Percentiles rank a stretch among this genome's conserved stretches.
phyloP scores from a whole-genome alignment of 768 basidiomycete genomes.

The Harrya chromipes region DNA sequence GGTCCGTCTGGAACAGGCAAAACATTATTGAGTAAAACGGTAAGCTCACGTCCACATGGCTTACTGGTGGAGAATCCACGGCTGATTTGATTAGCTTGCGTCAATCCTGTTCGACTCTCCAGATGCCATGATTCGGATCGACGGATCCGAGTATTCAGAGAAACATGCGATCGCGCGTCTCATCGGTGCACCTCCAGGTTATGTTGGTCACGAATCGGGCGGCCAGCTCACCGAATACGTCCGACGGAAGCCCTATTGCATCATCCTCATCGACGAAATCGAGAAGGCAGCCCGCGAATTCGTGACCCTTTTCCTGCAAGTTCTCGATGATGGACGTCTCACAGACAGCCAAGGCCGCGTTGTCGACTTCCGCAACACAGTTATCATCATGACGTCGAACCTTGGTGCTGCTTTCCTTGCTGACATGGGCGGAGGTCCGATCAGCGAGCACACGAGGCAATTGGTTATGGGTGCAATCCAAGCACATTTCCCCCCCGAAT shows the following conservation, averaged over 20 bases:
- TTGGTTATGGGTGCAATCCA: slow-evolving; percentile 80
- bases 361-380: slow-evolving; percentile 85
- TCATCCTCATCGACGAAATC: slow-evolving; percentile 83
- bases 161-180: slow-evolving; percentile 71
- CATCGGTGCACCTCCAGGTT: slow-evolving; percentile 76
- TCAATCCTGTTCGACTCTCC: slow-evolving; percentile 86
- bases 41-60: slow-evolving; percentile 34
- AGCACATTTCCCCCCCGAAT: slow-evolving; percentile 88
- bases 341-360: slow-evolving; percentile 93
- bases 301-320: slow-evolving; percentile 72
- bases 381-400: slow-evolving; percentile 95
- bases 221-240: slow-evolving; percentile 94
- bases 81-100: slow-evolving; percentile 58
- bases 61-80: not conserved
- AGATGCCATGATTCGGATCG: slow-evolving; percentile 89
- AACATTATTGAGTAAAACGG: slow-evolving; percentile 86
- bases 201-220: slow-evolving; percentile 87
- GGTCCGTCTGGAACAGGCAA: slow-evolving; percentile 93
- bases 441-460: slow-evolving; percentile 54
- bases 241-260: slow-evolving; percentile 85
- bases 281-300: slow-evolving; percentile 86
- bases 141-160: slow-evolving; percentile 92
- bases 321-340: slow-evolving; percentile 88
- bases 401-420: slow-evolving; percentile 76
- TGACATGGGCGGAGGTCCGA: slow-evolving; percentile 69